phyloP scores from a whole-genome alignment of 1,284 basidiomycete genomes.

The Ustilago loliicola region DNA sequence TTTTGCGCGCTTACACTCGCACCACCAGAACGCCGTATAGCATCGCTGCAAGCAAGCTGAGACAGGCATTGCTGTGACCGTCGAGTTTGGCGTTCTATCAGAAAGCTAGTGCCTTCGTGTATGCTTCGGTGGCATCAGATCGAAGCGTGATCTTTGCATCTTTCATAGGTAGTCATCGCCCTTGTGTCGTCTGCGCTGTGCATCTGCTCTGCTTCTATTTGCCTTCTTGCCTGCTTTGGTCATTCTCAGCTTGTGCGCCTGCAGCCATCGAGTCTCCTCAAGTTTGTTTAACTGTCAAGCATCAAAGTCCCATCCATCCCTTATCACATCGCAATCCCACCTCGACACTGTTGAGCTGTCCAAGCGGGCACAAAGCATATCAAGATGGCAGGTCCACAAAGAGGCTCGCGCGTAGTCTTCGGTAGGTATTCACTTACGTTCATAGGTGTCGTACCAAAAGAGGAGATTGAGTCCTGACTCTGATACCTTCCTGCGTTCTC shows the following conservation, averaged over 20 bases:
- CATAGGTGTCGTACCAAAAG: neutral
- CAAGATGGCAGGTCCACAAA: slow-evolving; percentile 43
- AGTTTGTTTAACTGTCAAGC: neutral
- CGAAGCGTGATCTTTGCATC: slow-evolving; percentile 20
- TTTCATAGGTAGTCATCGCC: slow-evolving; percentile 3
- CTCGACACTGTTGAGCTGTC: neutral
- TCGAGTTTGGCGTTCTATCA: neutral
- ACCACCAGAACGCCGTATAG: neutral
- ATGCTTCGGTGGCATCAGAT: slow-evolving; percentile 1
- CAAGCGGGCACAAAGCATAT: neutral
- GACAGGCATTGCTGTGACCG: neutral
- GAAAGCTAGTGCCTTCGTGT: slow-evolving; percentile 12
- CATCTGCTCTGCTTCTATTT: slow-evolving; percentile 20
- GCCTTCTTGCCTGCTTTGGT: slow-evolving; percentile 5
- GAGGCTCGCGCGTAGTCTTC: slow-evolving; percentile 60
- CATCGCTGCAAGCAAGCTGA: neutral
- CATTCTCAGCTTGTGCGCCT: slow-evolving; percentile 17
- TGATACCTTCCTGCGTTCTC: neutral
- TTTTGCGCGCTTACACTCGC: neutral
- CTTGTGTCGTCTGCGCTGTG: slow-evolving; percentile 26
- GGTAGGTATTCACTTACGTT: slow-evolving; percentile 10
- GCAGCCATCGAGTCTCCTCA: neutral
- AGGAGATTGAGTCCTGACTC: slow-evolving; percentile 4
- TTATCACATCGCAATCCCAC: neutral
- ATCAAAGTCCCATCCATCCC: neutral